Conservation (phyloP, 345 rosid genomes). For the Populus euphratica region DNA sequence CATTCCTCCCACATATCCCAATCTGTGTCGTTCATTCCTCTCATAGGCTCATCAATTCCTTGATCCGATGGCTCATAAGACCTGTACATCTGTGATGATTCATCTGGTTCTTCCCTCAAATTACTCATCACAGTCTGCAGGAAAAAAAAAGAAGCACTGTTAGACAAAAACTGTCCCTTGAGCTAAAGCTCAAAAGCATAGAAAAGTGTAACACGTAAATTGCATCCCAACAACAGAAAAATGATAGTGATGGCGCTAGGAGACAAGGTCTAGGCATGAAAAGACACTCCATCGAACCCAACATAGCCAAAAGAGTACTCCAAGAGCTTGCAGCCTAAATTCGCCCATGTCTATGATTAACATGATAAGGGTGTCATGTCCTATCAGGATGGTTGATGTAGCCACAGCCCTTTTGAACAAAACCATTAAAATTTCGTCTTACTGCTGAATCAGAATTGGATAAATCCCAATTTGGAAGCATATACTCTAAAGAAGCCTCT, state of each 20-base stretch:
- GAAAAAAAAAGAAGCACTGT: neutral
- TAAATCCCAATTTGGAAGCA: neutral
- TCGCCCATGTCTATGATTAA: neutral
- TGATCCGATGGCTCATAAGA: constrained; percentile 36
- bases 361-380: neutral
- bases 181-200: neutral
- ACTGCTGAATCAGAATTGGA: neutral
- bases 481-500: neutral
- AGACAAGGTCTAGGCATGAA: neutral
- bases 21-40: constrained; percentile 61
- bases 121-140: constrained; percentile 59
- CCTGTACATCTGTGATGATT: neutral
- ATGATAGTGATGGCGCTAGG: neutral
- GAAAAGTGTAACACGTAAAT: neutral
- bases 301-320: neutral
- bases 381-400: neutral
- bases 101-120: constrained; percentile 45
- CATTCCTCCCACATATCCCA: constrained; percentile 92
- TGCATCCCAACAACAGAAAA: neutral
- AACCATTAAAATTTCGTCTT: neutral
- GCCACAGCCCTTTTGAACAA: neutral
- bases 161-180: no score
- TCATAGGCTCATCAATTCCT: constrained; percentile 43
- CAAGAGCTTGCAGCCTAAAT: neutral
- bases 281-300: neutral